Percentiles rank a stretch among this genome's conserved stretches.
Conservation (phyloP, 169 alveolate genomes). For the Theileria equi region DNA sequence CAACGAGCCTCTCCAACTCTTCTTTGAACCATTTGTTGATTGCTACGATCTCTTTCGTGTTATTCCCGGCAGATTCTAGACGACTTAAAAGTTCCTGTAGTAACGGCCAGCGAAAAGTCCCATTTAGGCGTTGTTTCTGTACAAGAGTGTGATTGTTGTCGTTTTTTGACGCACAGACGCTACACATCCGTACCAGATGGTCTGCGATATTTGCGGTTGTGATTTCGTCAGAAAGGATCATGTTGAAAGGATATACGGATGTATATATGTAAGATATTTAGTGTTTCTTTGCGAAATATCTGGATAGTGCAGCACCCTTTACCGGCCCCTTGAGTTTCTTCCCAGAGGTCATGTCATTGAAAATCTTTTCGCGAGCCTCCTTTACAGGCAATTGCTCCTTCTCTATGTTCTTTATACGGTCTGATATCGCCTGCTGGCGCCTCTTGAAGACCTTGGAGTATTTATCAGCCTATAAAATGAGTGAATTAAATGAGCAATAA, state of each 20-base stretch:
- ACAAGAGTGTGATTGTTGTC: conserved; percentile 10
- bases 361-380: conserved; percentile 34
- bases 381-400: neutral
- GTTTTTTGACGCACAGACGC: neutral
- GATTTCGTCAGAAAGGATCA: conserved; percentile 32
- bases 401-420: conserved; percentile 31
- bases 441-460: conserved; percentile 54
- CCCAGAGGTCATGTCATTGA: conserved; percentile 32
- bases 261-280: neutral
- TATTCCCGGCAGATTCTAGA: conserved; percentile 25
- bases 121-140: conserved; percentile 20
- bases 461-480: conserved; percentile 16
- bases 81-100: conserved; percentile 24
- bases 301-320: conserved; percentile 58
- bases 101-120: conserved; percentile 38
- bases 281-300: conserved; percentile 22
- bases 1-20: conserved; percentile 27
- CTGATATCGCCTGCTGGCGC: conserved; percentile 60
- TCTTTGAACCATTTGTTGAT: conserved; percentile 56
- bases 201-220: conserved; percentile 26
- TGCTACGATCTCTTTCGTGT: conserved; percentile 32
- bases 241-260: neutral
- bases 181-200: conserved; percentile 26
- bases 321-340: conserved; percentile 45
- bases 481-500: neutral